A percentile compares a stretch with the other conserved stretches of the same genome.
Conservation (phyloP, 2,329 filamentous ascomycete species). For the Elsinoe australis region DNA sequence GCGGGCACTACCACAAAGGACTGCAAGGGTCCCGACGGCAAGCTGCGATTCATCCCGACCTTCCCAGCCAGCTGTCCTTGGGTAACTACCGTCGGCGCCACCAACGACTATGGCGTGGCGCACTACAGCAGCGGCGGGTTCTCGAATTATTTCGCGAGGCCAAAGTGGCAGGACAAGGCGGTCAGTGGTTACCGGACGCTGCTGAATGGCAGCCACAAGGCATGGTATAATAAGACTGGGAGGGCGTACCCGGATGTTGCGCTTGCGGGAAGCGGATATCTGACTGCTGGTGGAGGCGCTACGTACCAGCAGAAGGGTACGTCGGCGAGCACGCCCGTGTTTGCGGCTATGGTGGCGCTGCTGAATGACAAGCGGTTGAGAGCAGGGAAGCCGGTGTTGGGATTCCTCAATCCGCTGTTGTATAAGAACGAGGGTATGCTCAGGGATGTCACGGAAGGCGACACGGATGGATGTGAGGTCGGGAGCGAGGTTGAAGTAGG, state of each 20-base stretch:
- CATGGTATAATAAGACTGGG: conserved; percentile 10
- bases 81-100: conserved; percentile 36
- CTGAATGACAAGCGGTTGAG: conserved; percentile 55
- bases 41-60: conserved; percentile 20
- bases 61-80: conserved; percentile 22
- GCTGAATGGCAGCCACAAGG: neutral
- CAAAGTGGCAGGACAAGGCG: conserved; percentile 6
- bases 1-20: conserved; percentile 34
- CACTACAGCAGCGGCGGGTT: conserved; percentile 23
- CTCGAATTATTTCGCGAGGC: conserved; percentile 5
- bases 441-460: conserved; percentile 40
- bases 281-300: conserved; percentile 31
- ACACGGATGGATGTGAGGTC: neutral
- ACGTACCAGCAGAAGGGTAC: conserved; percentile 35
- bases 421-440: conserved; percentile 45
- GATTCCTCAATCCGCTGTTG: conserved; percentile 54
- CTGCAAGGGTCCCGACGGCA: conserved; percentile 16
- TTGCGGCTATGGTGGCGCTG: conserved; percentile 51
- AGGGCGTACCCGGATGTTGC: conserved; percentile 17
- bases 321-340: conserved; percentile 50
- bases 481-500: conserved; percentile 18
- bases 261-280: conserved; percentile 17
- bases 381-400: conserved; percentile 42
- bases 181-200: conserved; percentile 16
- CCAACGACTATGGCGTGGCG: conserved; percentile 39